A percentile compares a stretch with the other conserved stretches of the same genome.
Conservation (phyloP, 75 land plant species). For the Selaginella moellendorffii region DNA sequence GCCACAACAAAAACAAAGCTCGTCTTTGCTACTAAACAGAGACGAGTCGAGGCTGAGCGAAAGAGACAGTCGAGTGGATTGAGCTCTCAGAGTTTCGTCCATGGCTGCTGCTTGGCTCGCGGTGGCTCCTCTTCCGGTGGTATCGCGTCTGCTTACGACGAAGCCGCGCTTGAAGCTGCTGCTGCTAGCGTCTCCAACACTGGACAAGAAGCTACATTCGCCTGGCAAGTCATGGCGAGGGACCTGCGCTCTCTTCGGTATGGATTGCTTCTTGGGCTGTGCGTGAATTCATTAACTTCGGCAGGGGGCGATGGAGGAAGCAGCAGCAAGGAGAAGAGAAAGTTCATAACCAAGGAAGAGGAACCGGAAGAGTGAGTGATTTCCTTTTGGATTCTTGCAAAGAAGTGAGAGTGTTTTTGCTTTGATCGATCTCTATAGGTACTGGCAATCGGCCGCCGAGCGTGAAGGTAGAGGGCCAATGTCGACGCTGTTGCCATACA, state of each 20-base stretch:
- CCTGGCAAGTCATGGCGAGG: not conserved
- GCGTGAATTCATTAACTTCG: no score
- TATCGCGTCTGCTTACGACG: no score
- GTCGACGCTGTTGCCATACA: slow-evolving; percentile 79
- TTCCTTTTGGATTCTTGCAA: not conserved
- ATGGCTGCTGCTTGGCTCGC: not conserved
- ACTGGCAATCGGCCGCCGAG: slow-evolving; percentile 90
- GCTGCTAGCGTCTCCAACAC: not conserved
- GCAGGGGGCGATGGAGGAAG: slow-evolving; percentile 19
- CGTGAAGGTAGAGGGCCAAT: slow-evolving; percentile 82
- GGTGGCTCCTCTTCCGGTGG: not conserved
- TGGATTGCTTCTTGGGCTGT: no score
- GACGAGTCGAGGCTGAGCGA: not conserved
- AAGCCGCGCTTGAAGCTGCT: no score
- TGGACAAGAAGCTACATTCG: no score
- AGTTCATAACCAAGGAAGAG: slow-evolving; percentile 85
- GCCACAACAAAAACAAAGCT: not conserved
- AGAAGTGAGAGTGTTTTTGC: not conserved
- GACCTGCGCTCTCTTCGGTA: not conserved
- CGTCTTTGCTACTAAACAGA: not conserved
- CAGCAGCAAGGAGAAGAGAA: slow-evolving; percentile 36
- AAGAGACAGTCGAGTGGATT: not conserved
- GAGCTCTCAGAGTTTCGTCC: not conserved
- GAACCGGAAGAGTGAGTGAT: slow-evolving; percentile 77
- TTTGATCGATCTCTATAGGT: slow-evolving; percentile 26